These are phyloP conservation scores for Wickerhamiella cacticola DNA, from an alignment of 805 yeast genomes.

Conservation along the genomic window DNA sequence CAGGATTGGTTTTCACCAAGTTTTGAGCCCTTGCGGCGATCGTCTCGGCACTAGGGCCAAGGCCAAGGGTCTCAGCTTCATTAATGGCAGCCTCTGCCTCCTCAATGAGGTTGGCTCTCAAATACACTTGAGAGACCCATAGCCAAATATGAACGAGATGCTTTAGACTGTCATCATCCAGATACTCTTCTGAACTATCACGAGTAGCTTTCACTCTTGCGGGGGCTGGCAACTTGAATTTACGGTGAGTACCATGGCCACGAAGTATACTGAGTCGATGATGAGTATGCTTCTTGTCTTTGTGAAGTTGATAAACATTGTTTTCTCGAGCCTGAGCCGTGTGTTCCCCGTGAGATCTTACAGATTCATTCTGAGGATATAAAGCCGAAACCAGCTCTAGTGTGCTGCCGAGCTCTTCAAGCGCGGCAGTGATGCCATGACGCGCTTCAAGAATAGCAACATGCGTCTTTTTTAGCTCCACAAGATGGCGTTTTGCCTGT, in stretches of 20 bases:
- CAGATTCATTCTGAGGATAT: constrained; percentile 21
- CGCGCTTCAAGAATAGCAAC: constrained; percentile 54
- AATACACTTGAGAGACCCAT: constrained; percentile 55
- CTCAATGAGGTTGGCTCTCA: constrained; percentile 38
- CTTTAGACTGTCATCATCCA: neutral
- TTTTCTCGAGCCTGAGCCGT: neutral
- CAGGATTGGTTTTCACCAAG: constrained; percentile 13
- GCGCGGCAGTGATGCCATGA: constrained; percentile 45
- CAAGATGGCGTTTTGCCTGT: constrained; percentile 38
- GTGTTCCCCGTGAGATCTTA: neutral
- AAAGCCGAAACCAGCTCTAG: constrained; percentile 46
- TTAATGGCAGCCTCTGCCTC: constrained; percentile 62
- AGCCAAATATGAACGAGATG: constrained; percentile 45
- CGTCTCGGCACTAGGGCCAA: constrained; percentile 37
- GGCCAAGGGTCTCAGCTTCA: constrained; percentile 48
- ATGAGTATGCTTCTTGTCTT: neutral
- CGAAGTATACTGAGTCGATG: neutral
- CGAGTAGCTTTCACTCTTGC: neutral
- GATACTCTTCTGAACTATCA: neutral
- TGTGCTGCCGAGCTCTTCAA: constrained; percentile 55
- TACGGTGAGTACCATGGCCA: neutral
- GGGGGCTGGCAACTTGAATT: neutral
- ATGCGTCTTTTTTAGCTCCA: constrained; percentile 63
- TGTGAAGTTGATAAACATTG: neutral
- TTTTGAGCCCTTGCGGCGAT: constrained; percentile 11